These are phyloP conservation scores for Pichia sp. DNA, from an alignment of 1,139 yeast genomes.

Conservation along the genomic window DNA sequence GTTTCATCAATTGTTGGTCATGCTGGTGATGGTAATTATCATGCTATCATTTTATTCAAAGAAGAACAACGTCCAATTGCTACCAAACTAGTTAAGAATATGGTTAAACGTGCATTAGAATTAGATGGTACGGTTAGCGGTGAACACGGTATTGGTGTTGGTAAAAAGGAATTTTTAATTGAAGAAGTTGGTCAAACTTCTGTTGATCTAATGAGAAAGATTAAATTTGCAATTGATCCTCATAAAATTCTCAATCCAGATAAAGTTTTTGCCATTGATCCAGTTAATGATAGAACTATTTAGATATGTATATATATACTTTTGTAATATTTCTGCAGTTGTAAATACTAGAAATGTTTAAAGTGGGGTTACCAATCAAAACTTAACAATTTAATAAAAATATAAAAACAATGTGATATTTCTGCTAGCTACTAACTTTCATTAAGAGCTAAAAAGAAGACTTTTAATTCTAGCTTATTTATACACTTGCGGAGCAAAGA, in stretches of 20 bases:
- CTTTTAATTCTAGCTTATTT: too few relatives aligned
- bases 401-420: too few relatives aligned
- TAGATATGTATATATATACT: background rate
- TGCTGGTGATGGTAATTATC: conserved; percentile 90
- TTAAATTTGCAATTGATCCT: conserved; percentile 71
- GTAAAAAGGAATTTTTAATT: conserved; percentile 59
- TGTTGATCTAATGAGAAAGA: conserved; percentile 64
- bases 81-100: conserved; percentile 51
- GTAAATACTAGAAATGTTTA: too few relatives aligned
- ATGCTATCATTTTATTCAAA: conserved; percentile 61
- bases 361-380: too few relatives aligned
- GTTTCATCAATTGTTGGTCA: conserved; percentile 63
- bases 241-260: conserved; percentile 71
- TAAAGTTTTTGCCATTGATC: conserved; percentile 63
- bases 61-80: conserved; percentile 44
- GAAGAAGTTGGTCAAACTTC: conserved; percentile 66
- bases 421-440: too few relatives aligned
- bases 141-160: conserved; percentile 84
- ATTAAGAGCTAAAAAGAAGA: too few relatives aligned
- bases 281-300: conserved; percentile 25
- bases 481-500: too few relatives aligned
- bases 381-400: too few relatives aligned
- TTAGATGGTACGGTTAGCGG: conserved; percentile 87
- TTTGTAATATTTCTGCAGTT: too few relatives aligned
- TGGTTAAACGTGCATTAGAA: conserved; percentile 61